Conservation (phyloP, 2,329 filamentous ascomycete genomes). For the Didymellaceae sp. region DNA sequence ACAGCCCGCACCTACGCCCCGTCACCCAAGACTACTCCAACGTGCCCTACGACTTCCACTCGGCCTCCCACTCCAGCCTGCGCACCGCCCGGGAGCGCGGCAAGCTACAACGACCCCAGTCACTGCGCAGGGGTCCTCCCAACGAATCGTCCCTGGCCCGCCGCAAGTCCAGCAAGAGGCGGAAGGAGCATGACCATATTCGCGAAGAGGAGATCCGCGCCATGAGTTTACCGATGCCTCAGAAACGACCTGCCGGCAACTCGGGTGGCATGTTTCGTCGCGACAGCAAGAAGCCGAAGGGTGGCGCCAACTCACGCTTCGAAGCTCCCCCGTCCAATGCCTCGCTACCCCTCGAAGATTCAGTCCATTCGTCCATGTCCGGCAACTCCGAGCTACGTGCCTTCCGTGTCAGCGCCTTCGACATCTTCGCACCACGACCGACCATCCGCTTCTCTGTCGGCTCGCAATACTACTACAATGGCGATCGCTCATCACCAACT, state of each 20-base stretch:
- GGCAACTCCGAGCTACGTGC: constrained; percentile 75
- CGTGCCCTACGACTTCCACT: constrained; percentile 55
- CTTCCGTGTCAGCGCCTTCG: constrained; percentile 80
- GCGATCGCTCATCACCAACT: constrained; percentile 40
- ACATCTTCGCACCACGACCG: constrained; percentile 83
- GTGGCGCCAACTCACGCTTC: constrained; percentile 61
- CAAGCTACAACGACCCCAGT: constrained; percentile 56
- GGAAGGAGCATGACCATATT: constrained; percentile 68
- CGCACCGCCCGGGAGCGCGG: constrained; percentile 49
- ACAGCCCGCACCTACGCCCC: constrained; percentile 57
- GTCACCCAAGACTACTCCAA: constrained; percentile 49
- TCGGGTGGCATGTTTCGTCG: constrained; percentile 66
- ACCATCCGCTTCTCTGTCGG: constrained; percentile 77
- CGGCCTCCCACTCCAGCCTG: constrained; percentile 46
- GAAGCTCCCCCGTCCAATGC: constrained; percentile 71
- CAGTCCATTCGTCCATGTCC: constrained; percentile 78
- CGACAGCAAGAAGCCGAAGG: constrained; percentile 71
- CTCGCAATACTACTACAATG: constrained; percentile 61
- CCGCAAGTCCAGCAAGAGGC: constrained; percentile 75
- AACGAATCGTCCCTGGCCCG: constrained; percentile 64
- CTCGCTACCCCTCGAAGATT: constrained; percentile 76
- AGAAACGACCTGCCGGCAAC: constrained; percentile 66
- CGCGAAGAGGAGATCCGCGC: constrained; percentile 88
- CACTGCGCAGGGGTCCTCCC: constrained; percentile 64
- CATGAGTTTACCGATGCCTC: constrained; percentile 74